phyloP scores from a whole-genome alignment of 345 rosid species.

The Dimocarpus longan region DNA sequence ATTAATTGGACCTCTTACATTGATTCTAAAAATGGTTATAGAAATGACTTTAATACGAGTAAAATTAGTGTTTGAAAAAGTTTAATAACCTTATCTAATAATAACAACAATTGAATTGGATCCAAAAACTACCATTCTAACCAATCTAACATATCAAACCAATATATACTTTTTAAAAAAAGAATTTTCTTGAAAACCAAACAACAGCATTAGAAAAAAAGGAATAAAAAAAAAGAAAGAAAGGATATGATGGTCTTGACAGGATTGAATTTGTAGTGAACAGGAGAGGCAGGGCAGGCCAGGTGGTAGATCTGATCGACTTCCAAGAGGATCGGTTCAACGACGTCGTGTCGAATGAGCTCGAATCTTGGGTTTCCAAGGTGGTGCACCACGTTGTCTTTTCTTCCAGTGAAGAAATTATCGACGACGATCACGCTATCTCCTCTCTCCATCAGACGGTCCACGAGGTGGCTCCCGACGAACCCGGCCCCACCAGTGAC shows the following conservation, averaged over 20 bases:
- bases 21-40: too few species aligned
- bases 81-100: too few species aligned
- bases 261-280: slow-evolving; percentile 88
- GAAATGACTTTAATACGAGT: too few species aligned
- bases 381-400: slow-evolving; percentile 74
- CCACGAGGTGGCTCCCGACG: slow-evolving; percentile 92
- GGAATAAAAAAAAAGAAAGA: not conserved
- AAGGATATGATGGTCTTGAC: slow-evolving; percentile 92
- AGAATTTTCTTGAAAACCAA: not conserved
- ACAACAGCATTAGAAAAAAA: not conserved
- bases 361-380: slow-evolving; percentile 77
- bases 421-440: slow-evolving; percentile 80
- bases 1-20: too few species aligned
- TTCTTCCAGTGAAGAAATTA: slow-evolving; percentile 77
- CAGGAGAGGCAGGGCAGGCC: slow-evolving; percentile 92
- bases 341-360: slow-evolving; percentile 79
- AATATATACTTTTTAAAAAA: too few species aligned
- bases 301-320: slow-evolving; percentile 93
- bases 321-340: slow-evolving; percentile 76
- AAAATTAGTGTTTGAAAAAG: too few species aligned
- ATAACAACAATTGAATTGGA: too few species aligned
- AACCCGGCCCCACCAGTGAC: slow-evolving; percentile 92
- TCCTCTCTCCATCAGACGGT: slow-evolving; percentile 73
- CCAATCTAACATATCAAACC: too few species aligned
- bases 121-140: too few species aligned